These are phyloP conservation scores for Boletus reticulatus DNA, from an alignment of 768 basidiomycete genomes.

Conservation along the genomic window DNA sequence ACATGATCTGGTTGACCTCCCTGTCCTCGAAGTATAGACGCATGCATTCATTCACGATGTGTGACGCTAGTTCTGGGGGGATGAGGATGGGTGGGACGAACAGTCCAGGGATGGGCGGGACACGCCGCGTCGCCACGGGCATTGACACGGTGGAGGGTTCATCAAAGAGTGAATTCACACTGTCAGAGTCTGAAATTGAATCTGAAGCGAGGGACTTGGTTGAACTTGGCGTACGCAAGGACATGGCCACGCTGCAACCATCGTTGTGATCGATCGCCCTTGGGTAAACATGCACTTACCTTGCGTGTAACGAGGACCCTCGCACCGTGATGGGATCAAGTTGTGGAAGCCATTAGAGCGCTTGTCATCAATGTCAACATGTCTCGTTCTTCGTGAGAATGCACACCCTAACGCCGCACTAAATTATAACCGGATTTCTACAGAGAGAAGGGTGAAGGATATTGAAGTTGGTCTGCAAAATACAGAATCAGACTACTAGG, in stretches of 20 bases:
- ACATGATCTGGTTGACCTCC: constrained; percentile 78
- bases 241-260: constrained; percentile 8
- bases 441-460: too few species aligned
- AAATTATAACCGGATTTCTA: background rate
- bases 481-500: background rate
- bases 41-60: constrained; percentile 51
- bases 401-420: constrained; percentile 1
- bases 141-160: constrained; percentile 27
- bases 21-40: constrained; percentile 50
- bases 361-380: background rate
- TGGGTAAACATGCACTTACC: constrained; percentile 6
- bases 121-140: constrained; percentile 30
- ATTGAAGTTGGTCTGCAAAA: background rate
- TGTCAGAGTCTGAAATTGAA: constrained; percentile 21
- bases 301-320: background rate
- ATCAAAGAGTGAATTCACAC: constrained; percentile 51
- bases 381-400: constrained; percentile 20
- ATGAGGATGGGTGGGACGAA: constrained; percentile 54
- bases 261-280: background rate
- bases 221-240: background rate
- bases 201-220: background rate
- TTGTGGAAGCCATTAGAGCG: background rate
- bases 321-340: constrained; percentile 1
- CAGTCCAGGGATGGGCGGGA: constrained; percentile 63
- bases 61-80: constrained; percentile 49